Conservation (phyloP, 805 yeast genomes). For the Ogataea philodendri region DNA sequence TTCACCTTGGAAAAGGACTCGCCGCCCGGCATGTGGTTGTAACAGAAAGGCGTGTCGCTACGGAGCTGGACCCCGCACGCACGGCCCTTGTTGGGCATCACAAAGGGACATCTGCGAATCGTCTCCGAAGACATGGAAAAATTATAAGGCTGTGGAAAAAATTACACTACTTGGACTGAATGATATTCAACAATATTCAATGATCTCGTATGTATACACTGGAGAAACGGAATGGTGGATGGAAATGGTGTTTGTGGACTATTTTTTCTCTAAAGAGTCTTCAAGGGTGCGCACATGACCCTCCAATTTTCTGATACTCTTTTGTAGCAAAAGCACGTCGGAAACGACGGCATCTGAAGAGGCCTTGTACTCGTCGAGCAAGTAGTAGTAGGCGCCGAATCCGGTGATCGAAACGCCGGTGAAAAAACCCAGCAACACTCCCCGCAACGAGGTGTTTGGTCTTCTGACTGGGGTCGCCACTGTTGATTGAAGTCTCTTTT, state of each 20-base stretch:
- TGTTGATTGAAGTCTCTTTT: constrained; percentile 26
- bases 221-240: constrained; percentile 1
- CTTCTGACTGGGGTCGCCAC: constrained; percentile 21
- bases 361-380: constrained; percentile 72
- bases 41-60: constrained; percentile 50
- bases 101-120: constrained; percentile 43
- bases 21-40: constrained; percentile 49
- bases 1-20: constrained; percentile 18
- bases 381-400: constrained; percentile 70
- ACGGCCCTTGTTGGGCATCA: constrained; percentile 49
- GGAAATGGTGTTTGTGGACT: not conserved
- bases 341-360: constrained; percentile 71
- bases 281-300: constrained; percentile 66
- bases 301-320: constrained; percentile 65
- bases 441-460: constrained; percentile 31
- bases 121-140: constrained; percentile 5
- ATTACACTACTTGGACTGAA: constrained; percentile 2
- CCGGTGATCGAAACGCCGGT: constrained; percentile 76
- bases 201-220: constrained; percentile 10
- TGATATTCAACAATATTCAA: constrained; percentile 6
- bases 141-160: constrained; percentile 9
- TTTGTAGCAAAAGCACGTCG: constrained; percentile 70
- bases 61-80: constrained; percentile 62
- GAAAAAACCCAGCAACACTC: constrained; percentile 70
- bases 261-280: constrained; percentile 33